phyloP scores from a whole-genome alignment of 306 rosid species.

The Ormosia semicastrata region DNA sequence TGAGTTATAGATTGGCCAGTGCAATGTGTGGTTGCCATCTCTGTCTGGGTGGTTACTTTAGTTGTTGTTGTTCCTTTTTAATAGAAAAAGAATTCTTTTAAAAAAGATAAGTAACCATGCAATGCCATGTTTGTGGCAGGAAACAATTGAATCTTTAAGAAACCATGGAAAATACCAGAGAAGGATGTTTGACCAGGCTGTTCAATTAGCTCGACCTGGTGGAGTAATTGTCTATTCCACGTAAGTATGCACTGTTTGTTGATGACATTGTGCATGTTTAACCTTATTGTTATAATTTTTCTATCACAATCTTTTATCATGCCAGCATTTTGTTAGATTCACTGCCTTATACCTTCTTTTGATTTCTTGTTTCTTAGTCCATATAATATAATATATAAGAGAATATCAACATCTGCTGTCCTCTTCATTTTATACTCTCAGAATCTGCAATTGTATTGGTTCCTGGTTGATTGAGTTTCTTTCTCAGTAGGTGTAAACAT shows the following conservation, averaged over 20 bases:
- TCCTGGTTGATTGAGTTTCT: background rate
- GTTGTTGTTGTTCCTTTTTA: background rate
- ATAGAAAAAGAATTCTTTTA: background rate
- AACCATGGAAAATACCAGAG: constrained; percentile 80
- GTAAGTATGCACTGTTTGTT: constrained; percentile 53
- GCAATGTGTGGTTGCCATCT: background rate
- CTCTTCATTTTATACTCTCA: background rate
- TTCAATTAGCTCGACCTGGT: constrained; percentile 77
- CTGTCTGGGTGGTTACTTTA: background rate
- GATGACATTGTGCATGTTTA: constrained; percentile 9
- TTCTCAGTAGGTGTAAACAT: background rate
- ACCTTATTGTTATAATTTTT: background rate
- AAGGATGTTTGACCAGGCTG: constrained; percentile 92
- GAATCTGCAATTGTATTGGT: constrained; percentile 1
- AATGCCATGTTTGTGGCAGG: constrained; percentile 49
- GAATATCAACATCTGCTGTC: background rate
- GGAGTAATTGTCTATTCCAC: constrained; percentile 93
- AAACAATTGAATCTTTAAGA: constrained; percentile 75
- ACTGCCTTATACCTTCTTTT: background rate
- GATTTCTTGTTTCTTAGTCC: background rate
- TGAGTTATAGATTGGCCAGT: background rate
- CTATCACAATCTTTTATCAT: background rate
- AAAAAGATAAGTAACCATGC: background rate
- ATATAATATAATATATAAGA: background rate
- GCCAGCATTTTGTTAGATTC: background rate